A percentile compares a stretch with the other conserved stretches of the same genome.
These are phyloP conservation scores for Gigaspora rosea DNA, from an alignment of 192 early-diverging fungal genomes.

Conservation along the genomic window DNA sequence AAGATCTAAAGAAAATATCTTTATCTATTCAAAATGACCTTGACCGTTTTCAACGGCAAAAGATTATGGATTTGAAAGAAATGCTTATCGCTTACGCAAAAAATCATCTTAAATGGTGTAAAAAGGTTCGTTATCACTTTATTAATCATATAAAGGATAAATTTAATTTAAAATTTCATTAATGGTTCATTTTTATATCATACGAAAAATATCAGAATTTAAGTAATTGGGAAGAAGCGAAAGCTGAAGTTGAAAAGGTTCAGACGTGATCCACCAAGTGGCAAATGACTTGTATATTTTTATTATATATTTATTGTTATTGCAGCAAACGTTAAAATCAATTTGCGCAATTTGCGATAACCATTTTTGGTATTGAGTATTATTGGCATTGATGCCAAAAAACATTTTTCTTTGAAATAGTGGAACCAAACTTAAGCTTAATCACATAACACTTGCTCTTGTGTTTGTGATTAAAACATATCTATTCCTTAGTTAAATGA, in stretches of 20 bases:
- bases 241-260: constrained; percentile 51
- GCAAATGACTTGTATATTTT: too few relatives aligned
- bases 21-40: constrained; percentile 84
- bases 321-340: too few relatives aligned
- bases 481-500: too few relatives aligned
- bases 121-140: constrained; percentile 52
- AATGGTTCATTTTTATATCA: neutral
- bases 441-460: too few relatives aligned
- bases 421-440: too few relatives aligned
- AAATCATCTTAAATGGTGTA: constrained; percentile 70
- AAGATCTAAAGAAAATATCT: constrained; percentile 78
- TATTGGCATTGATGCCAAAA: too few relatives aligned
- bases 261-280: constrained; percentile 4
- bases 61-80: constrained; percentile 82
- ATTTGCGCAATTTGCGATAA: too few relatives aligned
- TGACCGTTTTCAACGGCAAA: constrained; percentile 93
- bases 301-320: too few relatives aligned
- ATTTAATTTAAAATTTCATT: too few relatives aligned
- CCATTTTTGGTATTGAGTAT: too few relatives aligned
- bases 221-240: constrained; percentile 57
- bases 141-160: neutral
- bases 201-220: constrained; percentile 45
- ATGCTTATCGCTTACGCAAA: constrained; percentile 76
- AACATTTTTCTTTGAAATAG: too few relatives aligned
- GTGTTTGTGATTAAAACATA: too few relatives aligned